These are phyloP conservation scores for Wickerhamomyces sp. DNA, from an alignment of 1,139 yeast genomes.

Conservation along the genomic window DNA sequence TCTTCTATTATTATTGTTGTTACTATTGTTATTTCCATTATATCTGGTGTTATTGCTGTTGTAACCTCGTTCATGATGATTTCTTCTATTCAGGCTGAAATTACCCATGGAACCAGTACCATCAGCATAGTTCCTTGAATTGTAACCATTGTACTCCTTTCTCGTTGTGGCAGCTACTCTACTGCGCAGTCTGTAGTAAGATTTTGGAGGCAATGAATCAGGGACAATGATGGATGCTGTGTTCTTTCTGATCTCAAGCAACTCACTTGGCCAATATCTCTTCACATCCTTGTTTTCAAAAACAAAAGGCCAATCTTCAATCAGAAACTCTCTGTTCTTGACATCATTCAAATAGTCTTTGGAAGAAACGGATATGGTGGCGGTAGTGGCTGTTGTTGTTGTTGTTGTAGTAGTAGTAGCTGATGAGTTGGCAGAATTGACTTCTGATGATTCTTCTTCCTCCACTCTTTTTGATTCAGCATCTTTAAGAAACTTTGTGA, in stretches of 20 bases:
- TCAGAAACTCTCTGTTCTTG: slow-evolving; percentile 8
- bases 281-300: slow-evolving; percentile 6
- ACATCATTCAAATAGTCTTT: slow-evolving; percentile 8
- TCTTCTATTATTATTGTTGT: slow-evolving; percentile 16
- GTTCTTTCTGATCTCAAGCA: slow-evolving; percentile 11
- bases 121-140: slow-evolving; percentile 15
- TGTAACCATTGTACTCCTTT: slow-evolving; percentile 9
- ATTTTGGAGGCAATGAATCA: slow-evolving; percentile 18
- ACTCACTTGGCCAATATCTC: slow-evolving; percentile 20
- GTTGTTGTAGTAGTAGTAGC: neutral
- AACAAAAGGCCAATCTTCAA: slow-evolving; percentile 19
- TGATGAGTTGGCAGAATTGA: neutral
- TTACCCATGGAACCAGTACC: slow-evolving; percentile 25
- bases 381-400: slow-evolving; percentile 4
- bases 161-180: slow-evolving; percentile 8
- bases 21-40: slow-evolving; percentile 16
- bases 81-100: slow-evolving; percentile 17
- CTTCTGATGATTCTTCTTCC: slow-evolving; percentile 15
- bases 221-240: slow-evolving; percentile 11
- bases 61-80: slow-evolving; percentile 2
- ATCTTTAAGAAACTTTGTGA: slow-evolving; percentile 19
- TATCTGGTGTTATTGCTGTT: slow-evolving; percentile 11
- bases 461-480: slow-evolving; percentile 22
- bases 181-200: slow-evolving; percentile 17
- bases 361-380: neutral